These are phyloP conservation scores for Circinella umbellata DNA, from an alignment of 371 early-diverging fungal genomes.

Conservation along the genomic window DNA sequence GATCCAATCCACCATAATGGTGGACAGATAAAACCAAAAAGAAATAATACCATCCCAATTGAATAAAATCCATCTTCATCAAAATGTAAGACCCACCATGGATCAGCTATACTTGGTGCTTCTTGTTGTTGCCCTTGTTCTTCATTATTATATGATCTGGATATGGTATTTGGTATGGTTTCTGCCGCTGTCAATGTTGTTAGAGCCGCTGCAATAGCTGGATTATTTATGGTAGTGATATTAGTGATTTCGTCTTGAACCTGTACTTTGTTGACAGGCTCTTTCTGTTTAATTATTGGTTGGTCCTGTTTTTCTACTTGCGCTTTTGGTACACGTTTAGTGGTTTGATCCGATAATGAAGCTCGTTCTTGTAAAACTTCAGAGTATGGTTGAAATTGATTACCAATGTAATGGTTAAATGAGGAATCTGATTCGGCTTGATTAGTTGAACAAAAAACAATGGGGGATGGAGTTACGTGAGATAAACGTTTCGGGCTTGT, in stretches of 20 bases:
- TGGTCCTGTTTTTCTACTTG: too few species aligned
- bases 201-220: too few species aligned
- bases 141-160: background rate
- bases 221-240: background rate
- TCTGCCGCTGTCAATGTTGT: too few species aligned
- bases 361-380: slow-evolving; percentile 2
- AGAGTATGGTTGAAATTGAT: slow-evolving; percentile 8
- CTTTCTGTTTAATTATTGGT: too few species aligned
- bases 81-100: slow-evolving; percentile 33
- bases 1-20: slow-evolving; percentile 52
- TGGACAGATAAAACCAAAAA: slow-evolving; percentile 49
- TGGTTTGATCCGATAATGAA: background rate
- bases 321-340: too few species aligned
- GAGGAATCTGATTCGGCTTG: slow-evolving; percentile 13
- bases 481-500: background rate
- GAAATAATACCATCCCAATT: slow-evolving; percentile 33
- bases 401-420: slow-evolving; percentile 9
- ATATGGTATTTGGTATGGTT: too few species aligned
- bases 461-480: slow-evolving; percentile 10
- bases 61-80: slow-evolving; percentile 44
- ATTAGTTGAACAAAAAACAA: slow-evolving; percentile 8
- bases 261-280: too few species aligned
- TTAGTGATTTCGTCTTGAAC: background rate
- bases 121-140: background rate
- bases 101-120: background rate